A percentile compares a stretch with the other conserved stretches of the same genome.
Conservation (phyloP, 257 asterid genomes). For the Solanum pennellii region DNA sequence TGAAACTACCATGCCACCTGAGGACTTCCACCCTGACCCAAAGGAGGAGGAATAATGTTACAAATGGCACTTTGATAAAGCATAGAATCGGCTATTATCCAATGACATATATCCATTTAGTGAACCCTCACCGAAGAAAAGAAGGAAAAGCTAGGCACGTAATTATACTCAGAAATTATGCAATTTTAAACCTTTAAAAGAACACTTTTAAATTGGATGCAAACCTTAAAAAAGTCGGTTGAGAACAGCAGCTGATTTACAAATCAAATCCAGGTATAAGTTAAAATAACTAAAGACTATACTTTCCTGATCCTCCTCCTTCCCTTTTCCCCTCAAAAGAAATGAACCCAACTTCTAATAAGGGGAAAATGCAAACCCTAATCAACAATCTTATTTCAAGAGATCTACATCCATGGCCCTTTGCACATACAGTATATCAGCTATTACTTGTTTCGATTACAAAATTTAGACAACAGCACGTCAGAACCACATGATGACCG, state of each 20-base stretch:
- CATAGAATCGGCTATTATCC: not conserved
- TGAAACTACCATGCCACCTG: not conserved
- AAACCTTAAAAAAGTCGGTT: not conserved
- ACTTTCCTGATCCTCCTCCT: not conserved
- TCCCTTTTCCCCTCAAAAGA: not conserved
- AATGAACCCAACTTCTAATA: not conserved
- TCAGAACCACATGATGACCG: not conserved
- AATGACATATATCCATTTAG: not conserved
- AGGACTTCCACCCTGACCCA: not conserved
- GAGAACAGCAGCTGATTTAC: not conserved
- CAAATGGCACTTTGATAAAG: not conserved
- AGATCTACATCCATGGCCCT: not conserved
- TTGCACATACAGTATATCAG: not conserved
- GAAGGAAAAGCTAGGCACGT: not conserved
- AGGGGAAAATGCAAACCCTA: not conserved
- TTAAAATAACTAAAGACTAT: not conserved
- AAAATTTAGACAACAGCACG: not conserved
- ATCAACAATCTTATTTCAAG: not conserved
- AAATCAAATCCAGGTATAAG: not conserved
- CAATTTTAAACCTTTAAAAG: not conserved
- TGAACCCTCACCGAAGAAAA: not conserved
- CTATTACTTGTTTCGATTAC: not conserved
- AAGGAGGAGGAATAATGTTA: not conserved
- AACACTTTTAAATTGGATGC: not conserved
- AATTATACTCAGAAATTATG: not conserved